Evolutionary conservation across 352 stramenopile genomes (phyloP).

Genomic region (Phytophthora syringae): DNA sequence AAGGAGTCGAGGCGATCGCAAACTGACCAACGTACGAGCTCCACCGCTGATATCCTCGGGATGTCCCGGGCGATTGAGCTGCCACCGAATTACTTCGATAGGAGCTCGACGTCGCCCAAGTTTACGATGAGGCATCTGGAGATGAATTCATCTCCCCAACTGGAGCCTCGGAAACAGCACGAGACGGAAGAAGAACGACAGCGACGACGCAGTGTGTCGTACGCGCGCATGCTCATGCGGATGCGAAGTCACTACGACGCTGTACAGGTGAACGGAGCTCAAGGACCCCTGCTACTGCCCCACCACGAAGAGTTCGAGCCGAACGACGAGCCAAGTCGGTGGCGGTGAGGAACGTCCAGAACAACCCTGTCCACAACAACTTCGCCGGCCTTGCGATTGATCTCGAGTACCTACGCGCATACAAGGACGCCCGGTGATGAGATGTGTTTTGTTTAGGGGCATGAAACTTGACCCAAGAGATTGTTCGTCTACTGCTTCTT

Average conservation of each 20-base stretch:
- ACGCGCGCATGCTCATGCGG: slow-evolving; percentile 33
- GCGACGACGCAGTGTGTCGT: slow-evolving; percentile 25
- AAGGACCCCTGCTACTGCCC: slow-evolving; percentile 21
- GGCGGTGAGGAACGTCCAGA: slow-evolving; percentile 1
- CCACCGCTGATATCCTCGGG: slow-evolving; percentile 38
- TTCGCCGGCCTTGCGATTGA: slow-evolving; percentile 17
- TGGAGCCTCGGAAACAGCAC: slow-evolving; percentile 13
- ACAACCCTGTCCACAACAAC: slow-evolving; percentile 8
- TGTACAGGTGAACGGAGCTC: slow-evolving; percentile 30
- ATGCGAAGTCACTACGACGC: slow-evolving; percentile 38
- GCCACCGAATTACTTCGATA: slow-evolving; percentile 35
- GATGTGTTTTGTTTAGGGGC: background rate
- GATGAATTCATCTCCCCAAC: slow-evolving; percentile 8
- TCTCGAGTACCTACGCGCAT: slow-evolving; percentile 33
- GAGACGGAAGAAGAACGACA: slow-evolving; percentile 40
- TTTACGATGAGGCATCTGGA: slow-evolving; percentile 17
- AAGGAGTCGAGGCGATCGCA: slow-evolving; percentile 12
- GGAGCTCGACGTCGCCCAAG: slow-evolving; percentile 28
- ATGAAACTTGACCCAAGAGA: background rate
- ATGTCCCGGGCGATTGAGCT: slow-evolving; percentile 29
- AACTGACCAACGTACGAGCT: slow-evolving; percentile 18
- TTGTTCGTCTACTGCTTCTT: background rate
- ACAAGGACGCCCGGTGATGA: slow-evolving; percentile 34
- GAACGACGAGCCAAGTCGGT: slow-evolving; percentile 29
- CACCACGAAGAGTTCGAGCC: slow-evolving; percentile 27